These are phyloP conservation scores for Dioscorea dumetorum DNA, from an alignment of 106 monocot species.

Conservation along the genomic window DNA sequence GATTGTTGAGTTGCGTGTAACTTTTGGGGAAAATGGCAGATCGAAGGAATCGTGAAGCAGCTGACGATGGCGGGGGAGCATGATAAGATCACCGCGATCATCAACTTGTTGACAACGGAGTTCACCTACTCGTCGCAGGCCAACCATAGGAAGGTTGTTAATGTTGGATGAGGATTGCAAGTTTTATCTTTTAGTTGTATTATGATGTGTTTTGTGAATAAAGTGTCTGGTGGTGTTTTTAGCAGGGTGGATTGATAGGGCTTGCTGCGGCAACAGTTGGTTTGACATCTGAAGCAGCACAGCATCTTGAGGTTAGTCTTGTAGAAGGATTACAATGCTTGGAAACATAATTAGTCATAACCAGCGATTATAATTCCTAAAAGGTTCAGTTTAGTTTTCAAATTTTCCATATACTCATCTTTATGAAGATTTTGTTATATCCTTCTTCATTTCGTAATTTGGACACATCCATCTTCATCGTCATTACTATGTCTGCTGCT, in stretches of 20 bases:
- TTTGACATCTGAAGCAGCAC: constrained; percentile 73
- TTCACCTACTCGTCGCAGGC: constrained; percentile 55
- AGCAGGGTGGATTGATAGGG: constrained; percentile 89
- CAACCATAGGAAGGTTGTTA: constrained; percentile 80
- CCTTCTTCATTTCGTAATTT: too few species aligned
- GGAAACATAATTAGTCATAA: not conserved
- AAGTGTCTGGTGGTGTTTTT: not conserved
- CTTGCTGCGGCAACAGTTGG: constrained; percentile 96
- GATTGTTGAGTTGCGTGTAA: not conserved
- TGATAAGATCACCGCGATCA: constrained; percentile 68
- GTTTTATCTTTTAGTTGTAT: not conserved
- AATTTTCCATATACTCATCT: too few species aligned
- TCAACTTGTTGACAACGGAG: constrained; percentile 44
- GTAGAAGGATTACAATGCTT: not conserved
- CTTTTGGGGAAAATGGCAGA: constrained; percentile 13
- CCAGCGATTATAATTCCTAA: too few species aligned
- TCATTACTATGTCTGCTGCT: too few species aligned
- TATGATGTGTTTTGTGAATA: not conserved
- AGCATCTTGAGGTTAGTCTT: constrained; percentile 81
- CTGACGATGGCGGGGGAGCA: constrained; percentile 56
- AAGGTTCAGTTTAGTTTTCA: too few species aligned
- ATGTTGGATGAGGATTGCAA: not conserved
- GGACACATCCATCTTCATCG: too few species aligned
- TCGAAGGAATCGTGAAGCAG: constrained; percentile 77
- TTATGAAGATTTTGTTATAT: too few species aligned